Base-by-base conservation (phyloP, 495 filamentous ascomycete genomes). In the Xylaria intraflava region DNA sequence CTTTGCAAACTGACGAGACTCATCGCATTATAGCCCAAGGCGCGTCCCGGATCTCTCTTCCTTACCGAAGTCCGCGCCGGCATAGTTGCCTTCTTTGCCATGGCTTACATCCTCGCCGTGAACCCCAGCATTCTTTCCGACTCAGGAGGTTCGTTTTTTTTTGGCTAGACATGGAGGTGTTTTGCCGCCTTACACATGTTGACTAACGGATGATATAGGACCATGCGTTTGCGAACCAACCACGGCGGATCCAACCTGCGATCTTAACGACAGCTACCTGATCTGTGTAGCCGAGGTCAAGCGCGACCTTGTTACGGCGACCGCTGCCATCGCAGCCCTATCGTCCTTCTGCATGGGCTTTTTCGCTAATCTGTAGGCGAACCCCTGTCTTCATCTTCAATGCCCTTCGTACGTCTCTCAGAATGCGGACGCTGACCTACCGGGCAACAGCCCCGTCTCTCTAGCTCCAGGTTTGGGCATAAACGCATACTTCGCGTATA, bases 401-500 rank as follows among this genome's bases (percentile, higher is more conserved):
- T 41, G 2, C 9, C 8, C 11, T 36, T 12, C 23, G 14, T 20
- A n/a, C 38, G 16, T 16, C 3, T 40, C 20, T 46, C 3, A 14
- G 20, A 33, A 36, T 27, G 10, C 14, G 27, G 17, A 42, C 23
- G 46, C 35, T 57, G 33, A 49, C 39, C 11, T 27, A 19, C 33
- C 14, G 39, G 49, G 29, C 44, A 68, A 71, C 49, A 80, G 84
- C 57, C 88, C 88, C 2, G 84, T 92, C 43, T 83, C 82, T 6
- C 71, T 91, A 45, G 88, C 87, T 4, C 88, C 88, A 11, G 88
- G 88, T 26, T 89, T 91, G 87, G 88, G 88, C 14, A 57, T 92
- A 49, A 92, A 92, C 62, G 87, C 87, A 2, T 91, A 91, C 64
- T 91, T 92, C 52, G 78, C 88, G 10, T 92, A 86, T 63, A 87